Conservation (phyloP, 2,329 filamentous ascomycete genomes). For the Dactylellina cionopaga region DNA sequence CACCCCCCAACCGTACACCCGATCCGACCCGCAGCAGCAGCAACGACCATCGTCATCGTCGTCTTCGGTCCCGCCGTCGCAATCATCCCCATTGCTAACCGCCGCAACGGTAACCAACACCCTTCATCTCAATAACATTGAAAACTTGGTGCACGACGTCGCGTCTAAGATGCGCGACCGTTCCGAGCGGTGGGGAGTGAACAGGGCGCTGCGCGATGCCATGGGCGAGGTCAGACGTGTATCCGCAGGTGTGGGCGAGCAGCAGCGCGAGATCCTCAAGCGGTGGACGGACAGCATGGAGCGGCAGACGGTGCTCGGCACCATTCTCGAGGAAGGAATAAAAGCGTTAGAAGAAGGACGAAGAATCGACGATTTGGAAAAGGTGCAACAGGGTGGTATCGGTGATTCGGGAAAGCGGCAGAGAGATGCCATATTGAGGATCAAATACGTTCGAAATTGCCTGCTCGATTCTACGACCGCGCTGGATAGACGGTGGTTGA, state of each 20-base stretch:
- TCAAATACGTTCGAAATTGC: constrained; percentile 55
- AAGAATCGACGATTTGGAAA: too few species aligned
- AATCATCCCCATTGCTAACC: constrained; percentile 61
- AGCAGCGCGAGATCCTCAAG: constrained; percentile 37
- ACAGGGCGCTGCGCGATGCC: constrained; percentile 81
- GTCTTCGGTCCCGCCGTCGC: background rate
- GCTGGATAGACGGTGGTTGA: constrained; percentile 48
- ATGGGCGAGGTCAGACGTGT: constrained; percentile 75
- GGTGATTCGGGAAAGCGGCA: background rate
- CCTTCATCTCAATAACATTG: constrained; percentile 58
- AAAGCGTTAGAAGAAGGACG: constrained; percentile 53
- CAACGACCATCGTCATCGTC: background rate
- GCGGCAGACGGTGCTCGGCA: constrained; percentile 51
- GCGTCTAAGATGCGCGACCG: constrained; percentile 78
- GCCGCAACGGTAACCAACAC: constrained; percentile 67
- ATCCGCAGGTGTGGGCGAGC: constrained; percentile 42
- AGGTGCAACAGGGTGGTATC: background rate
- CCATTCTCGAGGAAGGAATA: constrained; percentile 54
- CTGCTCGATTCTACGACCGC: constrained; percentile 51
- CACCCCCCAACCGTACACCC: constrained; percentile 25
- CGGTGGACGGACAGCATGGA: constrained; percentile 53
- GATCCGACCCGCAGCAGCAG: constrained; percentile 49
- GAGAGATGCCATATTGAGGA: constrained; percentile 47
- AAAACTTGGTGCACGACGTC: constrained; percentile 78
- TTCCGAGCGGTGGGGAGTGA: constrained; percentile 80